Base-by-base conservation (phyloP, 1,284 basidiomycete species). In the Ustilago trichophora region DNA sequence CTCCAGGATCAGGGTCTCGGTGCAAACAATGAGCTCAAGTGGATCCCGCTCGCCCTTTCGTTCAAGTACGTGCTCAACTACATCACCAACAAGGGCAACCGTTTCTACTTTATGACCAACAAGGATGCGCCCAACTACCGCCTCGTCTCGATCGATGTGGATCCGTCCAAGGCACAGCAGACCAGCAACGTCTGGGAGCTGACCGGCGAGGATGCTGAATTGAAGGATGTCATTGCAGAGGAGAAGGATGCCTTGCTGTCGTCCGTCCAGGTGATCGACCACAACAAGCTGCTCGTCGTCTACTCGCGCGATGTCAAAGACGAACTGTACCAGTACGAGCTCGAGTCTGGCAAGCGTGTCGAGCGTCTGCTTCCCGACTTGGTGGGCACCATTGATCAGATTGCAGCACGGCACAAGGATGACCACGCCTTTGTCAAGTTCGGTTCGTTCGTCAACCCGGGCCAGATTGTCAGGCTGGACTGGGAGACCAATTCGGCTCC, bases 241-340 rank as follows among this genome's bases (percentile, higher is more conserved):
- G 86, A 88, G 76, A 64, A 76, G 15, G 84, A 86, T 48, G 85
- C 88, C 34, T 88, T 89, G 18, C 83, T 93, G 7, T 84, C 85
- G 29, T 83, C 85, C 36, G 84, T 87, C 19, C 77, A 78, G 25
- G 83, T 87, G 19, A 83, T 91, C 19, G 85, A 86, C 56, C 78
- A 85, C 16, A 85, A 90, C 78, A 85, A 86, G 48, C 85, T 92
- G 40, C 85, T 86, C 9, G 77, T 90, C 13, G 83, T 86, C 41
- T 91, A 91, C 84, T 89, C 89, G 73, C 86, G 88, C 56, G 89
- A 93, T 72, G 91, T 91, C 75, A 90, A 89, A 71, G 90, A 92
- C 76, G 90, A 92, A 81, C 84, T 93, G 32, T 91, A 91, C 80
- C 81, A 93, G 49, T 88, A 90, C 82, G 84, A 87, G 35, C 84